Evolutionary conservation across 495 filamentous ascomycete genomes (phyloP).

Genomic region (Cairneyella variabilis): DNA sequence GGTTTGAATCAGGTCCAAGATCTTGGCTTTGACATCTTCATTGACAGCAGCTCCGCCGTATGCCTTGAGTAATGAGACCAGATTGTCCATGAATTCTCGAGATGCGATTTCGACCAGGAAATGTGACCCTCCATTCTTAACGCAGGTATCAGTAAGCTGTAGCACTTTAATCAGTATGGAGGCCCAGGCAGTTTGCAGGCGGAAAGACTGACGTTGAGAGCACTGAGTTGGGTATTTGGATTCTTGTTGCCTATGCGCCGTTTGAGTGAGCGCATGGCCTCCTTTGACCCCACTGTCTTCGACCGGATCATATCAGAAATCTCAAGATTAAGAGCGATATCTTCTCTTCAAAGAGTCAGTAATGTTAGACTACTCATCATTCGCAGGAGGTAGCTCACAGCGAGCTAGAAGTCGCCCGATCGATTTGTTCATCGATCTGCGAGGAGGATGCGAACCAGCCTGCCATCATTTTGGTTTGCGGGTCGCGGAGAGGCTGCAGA

Average conservation of each 20-base stretch:
- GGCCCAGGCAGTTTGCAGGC: too few relatives aligned
- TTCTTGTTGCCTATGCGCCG: constrained; percentile 92
- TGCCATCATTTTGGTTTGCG: constrained; percentile 58
- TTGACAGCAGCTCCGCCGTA: constrained; percentile 74
- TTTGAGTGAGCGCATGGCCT: constrained; percentile 95
- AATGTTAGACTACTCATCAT: neutral
- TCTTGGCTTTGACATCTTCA: constrained; percentile 79
- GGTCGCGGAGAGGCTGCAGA: neutral
- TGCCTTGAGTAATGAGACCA: constrained; percentile 82
- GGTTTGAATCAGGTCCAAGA: constrained; percentile 86
- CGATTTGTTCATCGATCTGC: constrained; percentile 93
- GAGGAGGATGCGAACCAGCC: constrained; percentile 88
- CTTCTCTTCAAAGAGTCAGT: constrained; percentile 58
- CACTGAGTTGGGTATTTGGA: constrained; percentile 90
- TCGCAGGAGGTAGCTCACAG: constrained; percentile 50
- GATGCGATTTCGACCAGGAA: constrained; percentile 94
- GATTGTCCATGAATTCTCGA: constrained; percentile 96
- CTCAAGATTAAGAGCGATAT: constrained; percentile 94
- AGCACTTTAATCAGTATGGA: neutral
- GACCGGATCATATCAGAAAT: constrained; percentile 95
- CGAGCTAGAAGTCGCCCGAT: constrained; percentile 80
- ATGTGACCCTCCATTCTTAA: constrained; percentile 97
- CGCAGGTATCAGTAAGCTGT: constrained; percentile 90
- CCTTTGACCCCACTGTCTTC: constrained; percentile 93
- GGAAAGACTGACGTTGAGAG: constrained; percentile 64